phyloP scores from a whole-genome alignment of 352 stramenopile genomes.

The Phytopythium aichiense region DNA sequence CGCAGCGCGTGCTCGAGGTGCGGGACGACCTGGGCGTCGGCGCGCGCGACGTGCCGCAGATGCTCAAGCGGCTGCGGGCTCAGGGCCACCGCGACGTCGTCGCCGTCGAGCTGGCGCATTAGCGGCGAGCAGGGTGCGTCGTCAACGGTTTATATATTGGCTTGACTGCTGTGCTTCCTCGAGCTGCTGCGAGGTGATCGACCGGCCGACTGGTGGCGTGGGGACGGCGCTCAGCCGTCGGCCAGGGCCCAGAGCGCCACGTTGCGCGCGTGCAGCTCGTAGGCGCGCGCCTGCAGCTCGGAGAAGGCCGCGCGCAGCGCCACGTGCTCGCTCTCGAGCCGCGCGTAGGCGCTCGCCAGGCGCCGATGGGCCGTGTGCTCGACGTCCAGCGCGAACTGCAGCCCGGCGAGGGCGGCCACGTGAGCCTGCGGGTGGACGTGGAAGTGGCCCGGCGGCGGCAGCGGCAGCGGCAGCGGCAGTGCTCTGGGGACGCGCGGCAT shows the following conservation, averaged over 20 bases:
- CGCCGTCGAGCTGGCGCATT: conserved; percentile 42
- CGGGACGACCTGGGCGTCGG: conserved; percentile 65
- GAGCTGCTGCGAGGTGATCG: too few relatives aligned
- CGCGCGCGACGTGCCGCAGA: conserved; percentile 36
- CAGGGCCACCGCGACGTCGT: conserved; percentile 56
- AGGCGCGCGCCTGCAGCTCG: not conserved
- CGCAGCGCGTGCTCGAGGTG: conserved; percentile 62
- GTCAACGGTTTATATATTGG: not conserved
- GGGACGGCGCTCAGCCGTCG: not conserved
- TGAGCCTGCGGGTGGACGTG: not conserved
- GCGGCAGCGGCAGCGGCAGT: not conserved
- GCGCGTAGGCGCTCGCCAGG: conserved; percentile 3
- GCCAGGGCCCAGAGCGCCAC: conserved; percentile 5
- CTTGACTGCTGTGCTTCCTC: not conserved
- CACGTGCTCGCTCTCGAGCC: conserved; percentile 1
- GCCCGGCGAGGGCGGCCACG: not conserved
- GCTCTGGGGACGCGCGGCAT: not conserved
- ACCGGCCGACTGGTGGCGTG: too few relatives aligned
- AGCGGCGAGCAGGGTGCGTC: not conserved
- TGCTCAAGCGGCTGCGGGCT: conserved; percentile 47
- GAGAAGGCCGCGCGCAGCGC: conserved; percentile 1
- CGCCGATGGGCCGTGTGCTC: conserved; percentile 1
- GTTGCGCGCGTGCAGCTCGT: conserved; percentile 6
- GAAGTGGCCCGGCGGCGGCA: not conserved
- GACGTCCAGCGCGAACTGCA: conserved; percentile 7